These are phyloP conservation scores for Chlamydomonas applanata DNA, from an alignment of 139 green algal genomes.

Conservation along the genomic window DNA sequence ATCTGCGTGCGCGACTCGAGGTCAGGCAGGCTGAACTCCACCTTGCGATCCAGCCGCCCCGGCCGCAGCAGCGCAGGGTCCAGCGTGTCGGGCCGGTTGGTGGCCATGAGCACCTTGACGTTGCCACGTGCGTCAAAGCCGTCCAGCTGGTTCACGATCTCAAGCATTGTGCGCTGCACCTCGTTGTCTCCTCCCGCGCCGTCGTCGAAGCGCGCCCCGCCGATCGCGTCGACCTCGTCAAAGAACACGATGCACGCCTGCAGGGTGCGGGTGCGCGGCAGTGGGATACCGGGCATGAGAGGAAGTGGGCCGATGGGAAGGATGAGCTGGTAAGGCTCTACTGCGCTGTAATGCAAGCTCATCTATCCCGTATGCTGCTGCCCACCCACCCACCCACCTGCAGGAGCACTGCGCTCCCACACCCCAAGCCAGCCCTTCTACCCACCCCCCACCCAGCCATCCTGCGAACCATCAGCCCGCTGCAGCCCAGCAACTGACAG, in stretches of 20 bases:
- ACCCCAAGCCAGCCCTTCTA: background rate
- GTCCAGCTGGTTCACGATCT: slow-evolving; percentile 99
- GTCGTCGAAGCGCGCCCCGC: slow-evolving; percentile 95
- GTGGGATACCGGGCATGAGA: no score
- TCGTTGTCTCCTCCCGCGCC: slow-evolving; percentile 97
- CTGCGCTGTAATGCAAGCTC: no score
- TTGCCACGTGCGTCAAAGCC: slow-evolving; percentile 98
- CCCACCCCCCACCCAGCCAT: no score
- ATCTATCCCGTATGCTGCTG: no score
- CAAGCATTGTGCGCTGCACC: slow-evolving; percentile 99
- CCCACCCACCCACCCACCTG: no score
- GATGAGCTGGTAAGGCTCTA: no score
- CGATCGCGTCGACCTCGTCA: slow-evolving; percentile 97
- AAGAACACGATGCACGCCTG: slow-evolving; percentile 98
- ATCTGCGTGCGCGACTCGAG: slow-evolving; percentile 94
- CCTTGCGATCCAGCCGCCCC: slow-evolving; percentile 95
- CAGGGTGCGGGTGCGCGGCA: no score
- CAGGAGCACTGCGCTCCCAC: no score
- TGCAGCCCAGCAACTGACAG: background rate
- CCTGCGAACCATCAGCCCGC: background rate
- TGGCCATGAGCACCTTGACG: slow-evolving; percentile 98
- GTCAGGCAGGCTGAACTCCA: slow-evolving; percentile 97
- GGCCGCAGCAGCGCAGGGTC: slow-evolving; percentile 95
- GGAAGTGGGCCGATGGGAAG: no score
- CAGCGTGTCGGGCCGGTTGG: slow-evolving; percentile 95